These are phyloP conservation scores for Logfia minima DNA, from an alignment of 129 eudicot genomes.

Conservation along the genomic window DNA sequence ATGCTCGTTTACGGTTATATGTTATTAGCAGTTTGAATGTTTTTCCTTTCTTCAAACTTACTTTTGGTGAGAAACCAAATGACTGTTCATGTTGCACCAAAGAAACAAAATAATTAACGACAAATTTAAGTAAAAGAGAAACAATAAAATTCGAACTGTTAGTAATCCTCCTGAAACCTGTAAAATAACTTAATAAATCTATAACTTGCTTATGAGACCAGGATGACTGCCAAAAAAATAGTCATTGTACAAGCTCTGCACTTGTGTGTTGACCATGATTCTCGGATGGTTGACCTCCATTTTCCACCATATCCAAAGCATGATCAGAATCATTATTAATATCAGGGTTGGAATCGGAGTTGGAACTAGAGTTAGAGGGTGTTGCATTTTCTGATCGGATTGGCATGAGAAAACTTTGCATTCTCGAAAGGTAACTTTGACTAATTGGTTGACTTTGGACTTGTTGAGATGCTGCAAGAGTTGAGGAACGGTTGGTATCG, in stretches of 20 bases:
- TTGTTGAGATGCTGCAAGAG: constrained; percentile 48
- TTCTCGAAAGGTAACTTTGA: constrained; percentile 71
- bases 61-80: neutral
- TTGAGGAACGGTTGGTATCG: constrained; percentile 54
- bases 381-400: constrained; percentile 55
- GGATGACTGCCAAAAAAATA: constrained; percentile 14
- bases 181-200: neutral
- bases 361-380: constrained; percentile 28
- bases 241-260: constrained; percentile 39
- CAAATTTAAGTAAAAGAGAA: neutral
- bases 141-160: constrained; percentile 14
- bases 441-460: constrained; percentile 64
- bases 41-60: neutral
- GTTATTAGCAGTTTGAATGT: constrained; percentile 1
- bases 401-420: constrained; percentile 82
- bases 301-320: constrained; percentile 55
- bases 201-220: constrained; percentile 15
- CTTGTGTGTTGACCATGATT: constrained; percentile 28
- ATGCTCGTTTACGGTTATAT: neutral
- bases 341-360: constrained; percentile 3
- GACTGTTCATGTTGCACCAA: constrained; percentile 11
- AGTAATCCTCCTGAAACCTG: constrained; percentile 12
- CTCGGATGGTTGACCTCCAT: constrained; percentile 48
- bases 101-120: neutral
- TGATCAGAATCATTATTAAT: constrained; percentile 31